Evolutionary conservation across 2,329 filamentous ascomycete species (phyloP).

Genomic region (Fusarium tjaetaba): DNA sequence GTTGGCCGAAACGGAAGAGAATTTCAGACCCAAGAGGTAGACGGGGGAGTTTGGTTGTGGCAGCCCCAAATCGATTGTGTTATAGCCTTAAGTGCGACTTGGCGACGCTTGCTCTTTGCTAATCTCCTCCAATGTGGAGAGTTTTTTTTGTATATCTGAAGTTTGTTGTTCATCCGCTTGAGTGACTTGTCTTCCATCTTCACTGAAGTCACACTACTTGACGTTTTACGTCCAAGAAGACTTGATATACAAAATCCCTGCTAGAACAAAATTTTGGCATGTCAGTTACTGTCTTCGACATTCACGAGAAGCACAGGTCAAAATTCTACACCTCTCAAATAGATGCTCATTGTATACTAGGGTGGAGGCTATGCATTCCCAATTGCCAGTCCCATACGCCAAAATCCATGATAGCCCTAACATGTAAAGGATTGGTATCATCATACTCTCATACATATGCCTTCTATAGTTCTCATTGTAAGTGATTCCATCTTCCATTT

Average conservation of each 20-base stretch:
- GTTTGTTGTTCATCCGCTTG: neutral
- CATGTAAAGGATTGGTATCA: slow-evolving; percentile 14
- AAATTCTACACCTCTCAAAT: neutral
- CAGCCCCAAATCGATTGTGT: slow-evolving; percentile 48
- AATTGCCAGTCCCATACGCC: slow-evolving; percentile 1
- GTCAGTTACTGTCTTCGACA: neutral
- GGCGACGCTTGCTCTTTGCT: slow-evolving; percentile 37
- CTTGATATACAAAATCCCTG: neutral
- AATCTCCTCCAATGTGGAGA: slow-evolving; percentile 37
- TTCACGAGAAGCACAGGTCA: neutral
- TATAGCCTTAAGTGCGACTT: slow-evolving; percentile 42
- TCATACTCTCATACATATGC: neutral
- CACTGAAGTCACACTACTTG: neutral
- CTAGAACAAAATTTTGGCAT: neutral
- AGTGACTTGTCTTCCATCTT: slow-evolving; percentile 1
- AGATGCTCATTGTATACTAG: neutral
- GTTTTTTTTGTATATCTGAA: slow-evolving; percentile 31
- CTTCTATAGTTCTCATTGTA: slow-evolving; percentile 50
- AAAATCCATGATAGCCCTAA: slow-evolving; percentile 4
- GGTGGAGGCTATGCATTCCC: neutral
- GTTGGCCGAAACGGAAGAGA: slow-evolving; percentile 46
- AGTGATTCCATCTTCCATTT: slow-evolving; percentile 56
- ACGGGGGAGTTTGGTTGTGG: slow-evolving; percentile 45
- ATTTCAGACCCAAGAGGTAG: slow-evolving; percentile 44
- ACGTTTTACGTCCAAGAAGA: neutral